Conservation (phyloP, 257 asterid genomes). For the Oldenlandia corymbosa region DNA sequence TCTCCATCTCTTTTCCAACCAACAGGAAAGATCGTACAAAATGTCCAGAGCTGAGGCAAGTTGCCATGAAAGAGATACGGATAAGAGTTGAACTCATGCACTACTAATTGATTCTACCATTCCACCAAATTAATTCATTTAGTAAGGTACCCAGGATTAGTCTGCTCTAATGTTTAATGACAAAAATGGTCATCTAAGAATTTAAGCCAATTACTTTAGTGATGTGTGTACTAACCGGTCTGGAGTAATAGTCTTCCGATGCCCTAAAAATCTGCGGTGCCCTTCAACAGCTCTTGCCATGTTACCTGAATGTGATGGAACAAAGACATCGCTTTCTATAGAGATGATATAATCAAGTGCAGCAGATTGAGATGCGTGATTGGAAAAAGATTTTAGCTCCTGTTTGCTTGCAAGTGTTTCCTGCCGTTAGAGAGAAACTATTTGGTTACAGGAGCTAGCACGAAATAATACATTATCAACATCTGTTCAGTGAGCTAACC, state of each 20-base stretch:
- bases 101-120: not conserved
- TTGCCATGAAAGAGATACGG: not conserved
- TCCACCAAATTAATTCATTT: not conserved
- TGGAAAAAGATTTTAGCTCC: constrained; percentile 51
- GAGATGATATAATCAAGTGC: constrained; percentile 88
- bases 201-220: not conserved
- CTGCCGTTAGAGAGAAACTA: constrained; percentile 42
- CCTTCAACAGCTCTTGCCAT: constrained; percentile 98
- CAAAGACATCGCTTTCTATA: constrained; percentile 73
- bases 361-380: constrained; percentile 86
- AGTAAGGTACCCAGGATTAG: not conserved
- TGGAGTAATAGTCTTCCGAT: constrained; percentile 74
- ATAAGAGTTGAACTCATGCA: not conserved
- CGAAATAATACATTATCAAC: constrained; percentile 1
- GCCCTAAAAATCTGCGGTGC: constrained; percentile 84
- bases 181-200: not conserved
- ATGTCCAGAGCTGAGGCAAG: not conserved
- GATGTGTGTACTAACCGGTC: constrained; percentile 47
- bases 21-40: not conserved
- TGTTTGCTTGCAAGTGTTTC: constrained; percentile 77
- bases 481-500: constrained; percentile 12
- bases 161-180: not conserved
- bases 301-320: constrained; percentile 90
- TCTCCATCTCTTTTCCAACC: not conserved
- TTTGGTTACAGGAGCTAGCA: constrained; percentile 8